These are phyloP conservation scores for Elsinoe fawcettii DNA, from an alignment of 2,329 filamentous ascomycete species.

Conservation along the genomic window DNA sequence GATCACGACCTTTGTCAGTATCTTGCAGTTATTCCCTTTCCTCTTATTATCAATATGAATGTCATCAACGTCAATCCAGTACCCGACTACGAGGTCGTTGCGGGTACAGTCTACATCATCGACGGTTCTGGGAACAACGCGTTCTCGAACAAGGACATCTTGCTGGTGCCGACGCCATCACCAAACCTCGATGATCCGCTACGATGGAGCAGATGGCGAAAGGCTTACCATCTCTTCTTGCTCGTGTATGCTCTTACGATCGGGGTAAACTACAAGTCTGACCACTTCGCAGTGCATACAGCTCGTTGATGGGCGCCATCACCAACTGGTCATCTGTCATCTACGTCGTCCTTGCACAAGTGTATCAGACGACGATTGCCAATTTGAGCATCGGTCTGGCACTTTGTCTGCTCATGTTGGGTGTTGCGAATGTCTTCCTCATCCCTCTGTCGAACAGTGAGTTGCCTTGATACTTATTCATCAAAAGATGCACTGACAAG, in stretches of 20 bases:
- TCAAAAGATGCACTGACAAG: too few species aligned
- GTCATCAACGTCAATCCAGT: slow-evolving; percentile 10
- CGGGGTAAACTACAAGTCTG: background rate
- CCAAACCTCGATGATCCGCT: slow-evolving; percentile 17
- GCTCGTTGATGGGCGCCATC: slow-evolving; percentile 19
- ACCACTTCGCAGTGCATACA: slow-evolving; percentile 13
- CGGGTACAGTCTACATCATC: slow-evolving; percentile 17
- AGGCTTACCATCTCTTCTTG: slow-evolving; percentile 17
- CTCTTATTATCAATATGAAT: background rate
- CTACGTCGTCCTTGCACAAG: slow-evolving; percentile 17
- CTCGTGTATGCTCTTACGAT: slow-evolving; percentile 10
- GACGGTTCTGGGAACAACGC: slow-evolving; percentile 2
- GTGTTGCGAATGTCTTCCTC: slow-evolving; percentile 18
- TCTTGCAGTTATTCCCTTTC: background rate
- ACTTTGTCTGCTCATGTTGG: slow-evolving; percentile 16
- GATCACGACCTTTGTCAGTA: too few species aligned
- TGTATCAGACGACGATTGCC: slow-evolving; percentile 15
- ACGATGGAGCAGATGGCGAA: slow-evolving; percentile 18
- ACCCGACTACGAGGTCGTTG: slow-evolving; percentile 17
- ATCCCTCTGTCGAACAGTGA: slow-evolving; percentile 19
- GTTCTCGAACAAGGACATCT: slow-evolving; percentile 17
- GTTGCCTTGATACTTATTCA: background rate
- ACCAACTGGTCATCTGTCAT: slow-evolving; percentile 20
- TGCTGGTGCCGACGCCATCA: slow-evolving; percentile 19
- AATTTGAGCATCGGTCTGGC: slow-evolving; percentile 18